Percentiles rank a stretch among this genome's conserved stretches.
These are phyloP conservation scores for Quercus aquifolioides DNA, from an alignment of 306 rosid genomes.

Conservation along the genomic window DNA sequence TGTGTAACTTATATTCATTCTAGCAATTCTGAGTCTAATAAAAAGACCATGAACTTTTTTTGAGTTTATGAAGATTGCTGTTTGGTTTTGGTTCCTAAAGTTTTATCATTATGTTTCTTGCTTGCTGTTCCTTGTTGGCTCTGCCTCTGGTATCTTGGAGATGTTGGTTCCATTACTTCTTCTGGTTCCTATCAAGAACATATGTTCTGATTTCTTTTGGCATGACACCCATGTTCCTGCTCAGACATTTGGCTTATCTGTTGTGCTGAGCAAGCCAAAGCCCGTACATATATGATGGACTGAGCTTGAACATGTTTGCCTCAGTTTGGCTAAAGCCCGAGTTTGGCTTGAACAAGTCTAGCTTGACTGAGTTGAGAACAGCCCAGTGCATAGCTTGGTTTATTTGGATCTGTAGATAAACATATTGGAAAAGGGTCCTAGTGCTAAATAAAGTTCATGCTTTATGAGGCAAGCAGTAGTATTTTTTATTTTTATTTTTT, in stretches of 20 bases:
- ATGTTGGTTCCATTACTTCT: neutral
- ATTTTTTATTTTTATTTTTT: neutral
- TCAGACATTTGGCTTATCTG: slow-evolving; percentile 16
- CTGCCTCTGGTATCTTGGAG: neutral
- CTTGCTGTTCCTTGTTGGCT: neutral
- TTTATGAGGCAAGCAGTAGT: neutral
- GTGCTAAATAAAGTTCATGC: slow-evolving; percentile 8
- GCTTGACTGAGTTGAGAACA: slow-evolving; percentile 4
- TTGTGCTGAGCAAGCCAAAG: neutral
- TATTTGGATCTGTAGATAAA: slow-evolving; percentile 9
- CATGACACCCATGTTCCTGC: slow-evolving; percentile 4
- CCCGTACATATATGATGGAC: neutral
- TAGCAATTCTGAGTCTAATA: neutral
- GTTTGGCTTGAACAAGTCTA: slow-evolving; percentile 9
- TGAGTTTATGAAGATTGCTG: neutral
- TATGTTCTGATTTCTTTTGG: slow-evolving; percentile 5
- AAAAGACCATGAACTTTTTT: neutral
- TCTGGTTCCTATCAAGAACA: neutral
- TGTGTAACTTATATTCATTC: neutral
- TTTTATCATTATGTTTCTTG: neutral
- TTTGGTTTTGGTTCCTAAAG: neutral
- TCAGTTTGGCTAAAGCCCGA: slow-evolving; percentile 3
- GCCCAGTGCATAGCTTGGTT: slow-evolving; percentile 10
- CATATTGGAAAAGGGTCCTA: slow-evolving; percentile 7
- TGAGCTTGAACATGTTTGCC: neutral